Evolutionary conservation across 192 early-diverging fungal species (phyloP), one percentile per base, ranked within the genome.

Genomic region (Umbelopsis sp.): DNA sequence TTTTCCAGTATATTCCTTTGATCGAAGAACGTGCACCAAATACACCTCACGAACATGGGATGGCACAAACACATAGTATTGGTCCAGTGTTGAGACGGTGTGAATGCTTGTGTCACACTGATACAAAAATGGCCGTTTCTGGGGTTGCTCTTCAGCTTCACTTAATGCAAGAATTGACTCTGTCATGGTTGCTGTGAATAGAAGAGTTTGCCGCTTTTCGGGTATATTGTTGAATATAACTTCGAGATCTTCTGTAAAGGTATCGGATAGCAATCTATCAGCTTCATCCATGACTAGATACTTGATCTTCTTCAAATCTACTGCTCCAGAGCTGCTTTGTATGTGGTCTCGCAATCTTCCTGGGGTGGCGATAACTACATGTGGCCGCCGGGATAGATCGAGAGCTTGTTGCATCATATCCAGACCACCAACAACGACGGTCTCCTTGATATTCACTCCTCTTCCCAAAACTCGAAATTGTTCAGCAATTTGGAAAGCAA

Each of bases 131-230:
- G 87, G 87, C 62, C 56, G 66, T 66, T 76, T 82, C 10, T 54
- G 45, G 44, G 78, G 80, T 53, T 80, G 81, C 32, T 75, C 68
- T 47, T 77, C 45, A 0, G 81, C 68, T 32, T 90, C 80, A 22
- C 77, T 79, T 4, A 97, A 78, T 17, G 85, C 87, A 68, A 97
- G 77, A 45, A 99, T 97, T 41, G 88, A 91, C 12, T 90, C 85
- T 4, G 97, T 96, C 92, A 98, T 95, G 14, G 98, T 99, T 24
- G 98, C 98, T 11, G 96, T 95, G 77, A 98, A 99, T 66, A 99
- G 73, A 24, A 99, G 80, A 0, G 97, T 98, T 72, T 99, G 96
- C 0, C 98, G 87, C 56, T 91, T 87, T 53, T 86, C 81, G 3
- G 98, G 96, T 12, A 99, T 68, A 3, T 77, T 74, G 25, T 86